Percentiles rank a stretch among this genome's conserved stretches.
phyloP scores from a whole-genome alignment of 257 asterid genomes.

The Salvia rosmarinus region DNA sequence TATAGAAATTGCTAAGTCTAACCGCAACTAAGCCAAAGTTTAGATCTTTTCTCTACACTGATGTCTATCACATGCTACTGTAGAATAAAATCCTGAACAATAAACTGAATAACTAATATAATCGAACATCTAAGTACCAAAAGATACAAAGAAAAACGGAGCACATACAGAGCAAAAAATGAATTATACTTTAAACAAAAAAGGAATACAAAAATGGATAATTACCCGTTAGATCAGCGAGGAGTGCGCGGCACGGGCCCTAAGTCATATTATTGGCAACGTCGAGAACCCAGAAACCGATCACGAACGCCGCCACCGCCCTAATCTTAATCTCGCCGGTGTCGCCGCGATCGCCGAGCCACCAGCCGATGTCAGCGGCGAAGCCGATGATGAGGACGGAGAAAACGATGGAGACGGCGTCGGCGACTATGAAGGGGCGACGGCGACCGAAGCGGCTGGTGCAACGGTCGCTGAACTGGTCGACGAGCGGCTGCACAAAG shows the following conservation, averaged over 20 bases:
- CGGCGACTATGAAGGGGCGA: constrained; percentile 70
- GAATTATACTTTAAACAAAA: neutral
- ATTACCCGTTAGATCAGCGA: constrained; percentile 85
- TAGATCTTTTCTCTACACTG: neutral
- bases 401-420: constrained; percentile 63
- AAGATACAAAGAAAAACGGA: constrained; percentile 3
- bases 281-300: constrained; percentile 89
- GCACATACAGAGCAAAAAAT: neutral
- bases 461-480: constrained; percentile 74
- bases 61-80: constrained; percentile 16
- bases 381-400: constrained; percentile 68
- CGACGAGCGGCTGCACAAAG: constrained; percentile 83
- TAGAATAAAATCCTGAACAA: neutral
- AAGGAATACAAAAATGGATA: neutral
- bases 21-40: neutral
- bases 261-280: constrained; percentile 88
- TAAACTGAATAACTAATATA: neutral
- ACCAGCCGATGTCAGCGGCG: constrained; percentile 81
- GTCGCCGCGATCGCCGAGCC: constrained; percentile 62
- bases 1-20: neutral
- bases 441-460: constrained; percentile 78
- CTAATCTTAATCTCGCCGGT: constrained; percentile 51
- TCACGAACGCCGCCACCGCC: constrained; percentile 63
- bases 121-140: too few relatives aligned
- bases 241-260: constrained; percentile 90